Evolutionary conservation across 805 yeast genomes (phyloP), one percentile per base, ranked within the genome.

Genomic region (Candida cerambycidarum): DNA sequence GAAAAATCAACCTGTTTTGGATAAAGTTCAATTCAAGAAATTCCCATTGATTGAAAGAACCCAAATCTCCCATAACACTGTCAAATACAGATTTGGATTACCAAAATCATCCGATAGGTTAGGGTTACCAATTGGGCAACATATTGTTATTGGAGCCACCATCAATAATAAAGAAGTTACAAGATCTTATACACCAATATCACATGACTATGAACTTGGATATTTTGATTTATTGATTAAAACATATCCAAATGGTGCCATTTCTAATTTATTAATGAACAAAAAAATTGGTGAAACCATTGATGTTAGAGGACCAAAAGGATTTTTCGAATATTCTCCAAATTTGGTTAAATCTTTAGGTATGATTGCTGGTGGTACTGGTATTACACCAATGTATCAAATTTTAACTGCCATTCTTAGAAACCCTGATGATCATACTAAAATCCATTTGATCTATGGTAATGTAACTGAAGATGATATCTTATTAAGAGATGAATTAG

Each of bases 331-430:
- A 48, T 90, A 90, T 69, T 72, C 79, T 41, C 89, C 95, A 53
- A 87, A 86, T 67, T 81, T 84, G 82, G 82, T 78, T 44, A 69
- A 75, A 45, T 75, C 77, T 46, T 74, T 90, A 46, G 89, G 85
- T 42, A 90, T 90, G 97, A 82, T 92, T 52, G 95, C 96, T 32
- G 97, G 97, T 53, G 98, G 97, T 58, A 88, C 97, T 29, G 97
- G 97, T 62, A 85, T 89, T 57, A 85, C 97, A 6, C 97, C 97
- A 61, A 89, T 89, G 97, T 88, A 81, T 66, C 97, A 89, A 71
- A 83, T 89, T 53, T 80, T 90, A 53, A 85, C 86, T 54, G 86
- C 95, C 11, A 83, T 90, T 52, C 81, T 82, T 55, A 68, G 72
- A 44, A 80, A 90, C 61, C 92, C 95, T 17, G 68, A 74, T 13